Conservation (phyloP, 768 basidiomycete genomes). For the Albatrellus ellisii region DNA sequence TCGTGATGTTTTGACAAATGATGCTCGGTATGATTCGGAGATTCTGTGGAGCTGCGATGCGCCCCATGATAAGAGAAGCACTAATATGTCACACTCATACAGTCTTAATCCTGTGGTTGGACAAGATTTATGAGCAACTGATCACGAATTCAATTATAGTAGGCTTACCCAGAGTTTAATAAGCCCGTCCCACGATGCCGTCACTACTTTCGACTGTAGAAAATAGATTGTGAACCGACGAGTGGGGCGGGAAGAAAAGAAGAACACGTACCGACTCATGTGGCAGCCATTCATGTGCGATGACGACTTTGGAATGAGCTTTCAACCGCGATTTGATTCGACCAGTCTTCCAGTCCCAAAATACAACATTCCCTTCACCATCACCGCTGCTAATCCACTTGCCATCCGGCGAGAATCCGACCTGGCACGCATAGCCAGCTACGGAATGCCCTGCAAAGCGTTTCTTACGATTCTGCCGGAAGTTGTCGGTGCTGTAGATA, state of each 20-base stretch:
- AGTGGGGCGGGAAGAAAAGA: not conserved
- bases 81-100: not conserved
- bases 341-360: conserved; percentile 99
- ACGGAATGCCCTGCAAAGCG: conserved; percentile 95
- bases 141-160: not conserved
- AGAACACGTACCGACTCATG: conserved; percentile 67
- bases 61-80: conserved; percentile 1
- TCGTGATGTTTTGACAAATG: not conserved
- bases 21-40: not conserved
- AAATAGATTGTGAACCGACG: not conserved
- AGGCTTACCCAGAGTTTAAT: conserved; percentile 91
- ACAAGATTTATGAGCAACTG: conserved; percentile 3
- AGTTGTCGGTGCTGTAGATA: conserved; percentile 94
- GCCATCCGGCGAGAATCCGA: conserved; percentile 96
- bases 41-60: not conserved
- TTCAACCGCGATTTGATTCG: conserved; percentile 83
- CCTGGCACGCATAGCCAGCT: conserved; percentile 94
- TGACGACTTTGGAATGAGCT: conserved; percentile 93
- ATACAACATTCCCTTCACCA: conserved; percentile 87
- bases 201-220: conserved; percentile 85
- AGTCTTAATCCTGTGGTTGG: conserved; percentile 9
- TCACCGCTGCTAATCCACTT: conserved; percentile 98
- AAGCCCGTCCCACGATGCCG: conserved; percentile 94
- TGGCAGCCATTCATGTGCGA: conserved; percentile 95
- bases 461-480: conserved; percentile 98